Percentiles rank a stretch among this genome's conserved stretches.
Conservation (phyloP, 2,329 filamentous ascomycete species). For the Teratosphaeria epicoccoides region DNA sequence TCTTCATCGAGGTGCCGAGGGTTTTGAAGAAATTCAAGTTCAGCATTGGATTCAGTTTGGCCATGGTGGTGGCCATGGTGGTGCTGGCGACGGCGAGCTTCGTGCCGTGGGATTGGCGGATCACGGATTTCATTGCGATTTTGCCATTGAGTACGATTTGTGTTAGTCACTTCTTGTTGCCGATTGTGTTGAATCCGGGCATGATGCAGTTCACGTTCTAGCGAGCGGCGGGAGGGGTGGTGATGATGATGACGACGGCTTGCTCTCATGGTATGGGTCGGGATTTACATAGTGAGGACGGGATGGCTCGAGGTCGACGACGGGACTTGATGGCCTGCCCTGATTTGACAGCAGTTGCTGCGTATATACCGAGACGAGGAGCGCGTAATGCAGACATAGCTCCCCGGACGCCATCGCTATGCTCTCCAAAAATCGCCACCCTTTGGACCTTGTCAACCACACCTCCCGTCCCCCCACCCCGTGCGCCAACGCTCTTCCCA, state of each 20-base stretch:
- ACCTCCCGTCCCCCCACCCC: slow-evolving; percentile 66
- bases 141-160: slow-evolving; percentile 64
- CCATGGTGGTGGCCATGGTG: slow-evolving; percentile 52
- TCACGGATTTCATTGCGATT: slow-evolving; percentile 51
- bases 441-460: slow-evolving; percentile 36
- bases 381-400: neutral
- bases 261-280: neutral
- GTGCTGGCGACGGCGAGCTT: slow-evolving; percentile 54
- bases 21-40: slow-evolving; percentile 72
- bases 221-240: neutral
- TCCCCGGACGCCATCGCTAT: slow-evolving; percentile 1
- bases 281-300: neutral
- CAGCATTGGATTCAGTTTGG: slow-evolving; percentile 51
- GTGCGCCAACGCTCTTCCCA: slow-evolving; percentile 96
- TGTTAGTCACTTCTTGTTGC: slow-evolving; percentile 58
- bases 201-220: slow-evolving; percentile 73
- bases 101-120: slow-evolving; percentile 48
- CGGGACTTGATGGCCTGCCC: neutral
- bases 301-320: neutral
- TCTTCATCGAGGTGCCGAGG: slow-evolving; percentile 73
- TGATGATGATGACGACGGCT: neutral
- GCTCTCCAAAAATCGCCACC: neutral
- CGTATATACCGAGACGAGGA: neutral
- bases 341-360: neutral
- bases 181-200: slow-evolving; percentile 65